phyloP scores from a whole-genome alignment of 345 rosid genomes.

The Euclidium syriacum region DNA sequence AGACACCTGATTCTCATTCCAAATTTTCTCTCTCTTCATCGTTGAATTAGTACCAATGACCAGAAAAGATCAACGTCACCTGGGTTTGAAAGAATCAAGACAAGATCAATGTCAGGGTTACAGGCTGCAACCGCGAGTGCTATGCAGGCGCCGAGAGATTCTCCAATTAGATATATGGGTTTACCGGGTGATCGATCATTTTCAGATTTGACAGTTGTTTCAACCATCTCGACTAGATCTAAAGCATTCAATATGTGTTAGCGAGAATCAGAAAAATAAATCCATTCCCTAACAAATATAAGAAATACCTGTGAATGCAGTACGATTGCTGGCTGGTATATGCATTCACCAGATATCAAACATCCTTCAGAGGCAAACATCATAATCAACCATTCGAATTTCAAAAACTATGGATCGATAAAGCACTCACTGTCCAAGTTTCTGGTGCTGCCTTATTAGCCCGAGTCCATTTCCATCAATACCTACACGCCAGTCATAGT shows the following conservation, averaged over 20 bases:
- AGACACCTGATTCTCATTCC: too few species aligned
- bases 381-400: not conserved
- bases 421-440: slow-evolving; percentile 39
- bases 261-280: not conserved
- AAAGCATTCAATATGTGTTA: not conserved
- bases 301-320: slow-evolving; percentile 44
- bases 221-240: slow-evolving; percentile 52
- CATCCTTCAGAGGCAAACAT: slow-evolving; percentile 33
- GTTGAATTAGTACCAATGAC: too few species aligned
- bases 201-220: slow-evolving; percentile 37
- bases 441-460: slow-evolving; percentile 36
- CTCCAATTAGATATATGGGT: slow-evolving; percentile 64
- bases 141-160: slow-evolving; percentile 58
- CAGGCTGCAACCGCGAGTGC: slow-evolving; percentile 55
- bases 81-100: slow-evolving; percentile 53
- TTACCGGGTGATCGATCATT: slow-evolving; percentile 25
- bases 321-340: slow-evolving; percentile 54
- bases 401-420: not conserved
- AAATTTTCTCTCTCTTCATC: too few species aligned
- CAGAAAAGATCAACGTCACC: slow-evolving; percentile 27
- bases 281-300: not conserved
- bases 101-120: slow-evolving; percentile 52
- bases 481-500: slow-evolving; percentile 24
- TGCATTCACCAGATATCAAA: slow-evolving; percentile 58
- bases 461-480: slow-evolving; percentile 54